Percentiles rank a stretch among this genome's conserved stretches.
phyloP scores from a whole-genome alignment of 306 rosid genomes.

The Quercus ilex region DNA sequence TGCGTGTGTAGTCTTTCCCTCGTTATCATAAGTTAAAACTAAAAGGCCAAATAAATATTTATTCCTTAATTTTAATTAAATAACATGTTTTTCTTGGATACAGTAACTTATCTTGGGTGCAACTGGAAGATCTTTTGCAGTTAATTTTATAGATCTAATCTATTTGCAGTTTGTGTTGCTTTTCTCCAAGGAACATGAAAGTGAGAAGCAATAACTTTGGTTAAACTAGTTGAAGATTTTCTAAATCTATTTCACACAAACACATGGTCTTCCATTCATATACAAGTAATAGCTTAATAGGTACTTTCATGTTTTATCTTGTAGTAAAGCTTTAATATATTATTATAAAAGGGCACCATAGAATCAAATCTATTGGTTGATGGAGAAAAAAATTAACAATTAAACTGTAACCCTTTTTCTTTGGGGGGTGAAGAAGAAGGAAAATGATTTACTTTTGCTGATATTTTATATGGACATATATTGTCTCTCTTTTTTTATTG shows the following conservation, averaged over 20 bases:
- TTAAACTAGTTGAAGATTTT: not conserved
- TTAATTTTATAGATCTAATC: not conserved
- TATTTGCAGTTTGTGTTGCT: no score
- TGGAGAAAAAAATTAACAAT: not conserved
- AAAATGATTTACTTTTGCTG: not conserved
- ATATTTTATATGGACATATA: conserved; percentile 11
- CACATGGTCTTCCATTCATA: no score
- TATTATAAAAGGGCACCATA: not conserved
- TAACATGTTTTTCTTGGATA: not conserved
- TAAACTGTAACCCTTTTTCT: not conserved
- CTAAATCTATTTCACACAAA: not conserved
- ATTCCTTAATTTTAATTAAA: not conserved
- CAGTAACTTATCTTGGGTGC: not conserved
- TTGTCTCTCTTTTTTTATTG: no score
- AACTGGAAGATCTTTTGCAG: not conserved
- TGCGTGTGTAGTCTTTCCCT: not conserved
- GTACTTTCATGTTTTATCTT: no score
- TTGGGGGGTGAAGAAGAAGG: not conserved
- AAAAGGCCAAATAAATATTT: not conserved
- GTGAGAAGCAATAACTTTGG: not conserved
- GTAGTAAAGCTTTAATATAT: no score
- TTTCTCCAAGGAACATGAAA: not conserved
- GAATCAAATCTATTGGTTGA: not conserved
- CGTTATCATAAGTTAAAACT: not conserved
- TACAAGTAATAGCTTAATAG: no score